Evolutionary conservation across 768 basidiomycete genomes (phyloP).

Genomic region (Sarcodon sp.): DNA sequence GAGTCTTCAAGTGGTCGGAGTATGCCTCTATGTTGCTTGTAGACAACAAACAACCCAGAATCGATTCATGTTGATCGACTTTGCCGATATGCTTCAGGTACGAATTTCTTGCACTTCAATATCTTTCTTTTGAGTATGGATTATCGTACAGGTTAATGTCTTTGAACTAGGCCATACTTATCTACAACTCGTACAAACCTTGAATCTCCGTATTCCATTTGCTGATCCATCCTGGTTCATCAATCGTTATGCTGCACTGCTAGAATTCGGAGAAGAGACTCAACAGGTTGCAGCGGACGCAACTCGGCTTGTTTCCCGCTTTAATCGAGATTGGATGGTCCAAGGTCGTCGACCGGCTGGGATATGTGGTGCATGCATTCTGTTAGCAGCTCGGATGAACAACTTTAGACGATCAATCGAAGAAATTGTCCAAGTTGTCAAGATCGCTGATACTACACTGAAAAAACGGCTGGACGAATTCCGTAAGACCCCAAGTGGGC

Average conservation of each 20-base stretch:
- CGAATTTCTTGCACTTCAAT: constrained; percentile 2
- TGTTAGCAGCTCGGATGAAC: constrained; percentile 97
- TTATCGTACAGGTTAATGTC: constrained; percentile 68
- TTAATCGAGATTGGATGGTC: constrained; percentile 96
- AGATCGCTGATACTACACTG: constrained; percentile 93
- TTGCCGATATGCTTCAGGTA: constrained; percentile 90
- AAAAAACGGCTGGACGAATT: constrained; percentile 93
- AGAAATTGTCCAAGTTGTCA: constrained; percentile 97
- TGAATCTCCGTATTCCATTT: constrained; percentile 75
- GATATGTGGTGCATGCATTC: constrained; percentile 90
- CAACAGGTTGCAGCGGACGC: constrained; percentile 89
- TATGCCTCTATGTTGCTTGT: constrained; percentile 92
- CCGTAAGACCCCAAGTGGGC: constrained; percentile 77
- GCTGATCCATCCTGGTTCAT: constrained; percentile 97
- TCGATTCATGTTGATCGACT: constrained; percentile 93
- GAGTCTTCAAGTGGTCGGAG: constrained; percentile 87
- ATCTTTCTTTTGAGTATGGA: background rate
- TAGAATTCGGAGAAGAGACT: constrained; percentile 94
- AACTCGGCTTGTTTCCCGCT: constrained; percentile 83
- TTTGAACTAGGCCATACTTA: constrained; percentile 96
- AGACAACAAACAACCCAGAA: constrained; percentile 81
- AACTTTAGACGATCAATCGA: constrained; percentile 88
- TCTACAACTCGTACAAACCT: constrained; percentile 81
- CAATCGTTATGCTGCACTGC: constrained; percentile 83
- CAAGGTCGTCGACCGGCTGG: constrained; percentile 92